Conservation (phyloP, 208 protist genomes). For the Crithidia thermophila region DNA sequence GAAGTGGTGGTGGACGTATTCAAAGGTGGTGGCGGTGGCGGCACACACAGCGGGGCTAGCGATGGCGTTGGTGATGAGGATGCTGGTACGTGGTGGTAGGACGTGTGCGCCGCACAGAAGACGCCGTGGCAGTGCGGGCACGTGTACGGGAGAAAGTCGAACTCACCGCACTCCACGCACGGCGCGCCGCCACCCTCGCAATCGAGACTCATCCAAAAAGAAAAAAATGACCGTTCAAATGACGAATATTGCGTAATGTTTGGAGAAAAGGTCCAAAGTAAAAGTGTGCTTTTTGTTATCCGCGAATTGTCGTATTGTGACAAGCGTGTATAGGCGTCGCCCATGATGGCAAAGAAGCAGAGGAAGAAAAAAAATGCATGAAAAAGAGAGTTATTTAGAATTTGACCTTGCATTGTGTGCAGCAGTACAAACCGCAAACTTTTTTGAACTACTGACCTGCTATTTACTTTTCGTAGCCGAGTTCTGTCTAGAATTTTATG, state of each 20-base stretch:
- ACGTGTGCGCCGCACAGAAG: slow-evolving; percentile 65
- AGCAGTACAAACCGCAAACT: too few species aligned
- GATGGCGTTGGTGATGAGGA: too few species aligned
- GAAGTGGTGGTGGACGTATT: not conserved
- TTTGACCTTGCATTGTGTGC: too few species aligned
- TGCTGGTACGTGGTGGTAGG: slow-evolving; percentile 39
- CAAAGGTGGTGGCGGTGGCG: too few species aligned
- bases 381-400: not conserved
- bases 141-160: slow-evolving; percentile 70
- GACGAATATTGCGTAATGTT: not conserved
- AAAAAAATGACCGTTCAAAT: not conserved
- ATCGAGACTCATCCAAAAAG: slow-evolving; percentile 59
- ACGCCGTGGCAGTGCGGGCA: slow-evolving; percentile 54
- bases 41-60: slow-evolving; percentile 15
- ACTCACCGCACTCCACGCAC: slow-evolving; percentile 69
- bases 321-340: too few species aligned
- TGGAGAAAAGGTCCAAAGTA: too few species aligned
- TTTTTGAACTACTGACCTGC: too few species aligned
- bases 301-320: too few species aligned
- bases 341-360: not conserved
- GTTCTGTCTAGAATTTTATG: too few species aligned
- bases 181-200: slow-evolving; percentile 50
- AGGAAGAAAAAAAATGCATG: not conserved
- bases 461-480: too few species aligned
- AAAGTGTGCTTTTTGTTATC: too few species aligned